phyloP scores from a whole-genome alignment of 202 grass and related monocot species.

The Zizania palustris region DNA sequence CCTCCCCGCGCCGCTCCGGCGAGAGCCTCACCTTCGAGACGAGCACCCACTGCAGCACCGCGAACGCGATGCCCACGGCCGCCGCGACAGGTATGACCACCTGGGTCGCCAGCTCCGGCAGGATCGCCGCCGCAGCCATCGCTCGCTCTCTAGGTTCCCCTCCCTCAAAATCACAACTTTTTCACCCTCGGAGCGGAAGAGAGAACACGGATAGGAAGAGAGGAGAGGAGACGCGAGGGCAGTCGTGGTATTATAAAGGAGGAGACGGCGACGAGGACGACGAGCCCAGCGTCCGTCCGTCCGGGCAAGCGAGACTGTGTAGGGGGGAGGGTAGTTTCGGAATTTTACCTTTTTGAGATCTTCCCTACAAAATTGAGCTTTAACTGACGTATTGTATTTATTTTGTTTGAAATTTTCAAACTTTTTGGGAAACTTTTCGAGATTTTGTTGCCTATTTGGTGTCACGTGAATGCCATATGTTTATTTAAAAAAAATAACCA shows the following conservation, averaged over 20 bases:
- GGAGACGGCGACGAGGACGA: background rate
- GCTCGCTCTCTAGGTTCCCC: slow-evolving; percentile 1
- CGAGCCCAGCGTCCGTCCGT: background rate
- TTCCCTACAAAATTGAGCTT: no score
- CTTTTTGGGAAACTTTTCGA: no score
- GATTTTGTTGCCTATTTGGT: no score
- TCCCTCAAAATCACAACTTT: background rate
- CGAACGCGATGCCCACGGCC: slow-evolving; percentile 68
- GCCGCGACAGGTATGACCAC: slow-evolving; percentile 66
- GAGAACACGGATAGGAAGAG: background rate
- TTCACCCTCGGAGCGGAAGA: background rate
- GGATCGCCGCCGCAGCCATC: slow-evolving; percentile 55
- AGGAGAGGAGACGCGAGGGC: slow-evolving; percentile 26
- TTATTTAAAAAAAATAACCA: no score
- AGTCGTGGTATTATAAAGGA: slow-evolving; percentile 27
- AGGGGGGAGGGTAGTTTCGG: no score
- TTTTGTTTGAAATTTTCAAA: no score
- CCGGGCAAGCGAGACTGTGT: background rate
- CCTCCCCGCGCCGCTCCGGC: slow-evolving; percentile 43
- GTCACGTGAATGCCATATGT: no score
- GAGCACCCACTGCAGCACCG: slow-evolving; percentile 67
- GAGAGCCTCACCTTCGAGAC: slow-evolving; percentile 72
- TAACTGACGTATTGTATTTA: no score
- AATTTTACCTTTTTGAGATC: no score
- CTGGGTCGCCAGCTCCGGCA: slow-evolving; percentile 63